Percentiles rank a stretch among this genome's conserved stretches.
Evolutionary conservation across 257 asterid species (phyloP).

Genomic region (Henckelia pumila): DNA sequence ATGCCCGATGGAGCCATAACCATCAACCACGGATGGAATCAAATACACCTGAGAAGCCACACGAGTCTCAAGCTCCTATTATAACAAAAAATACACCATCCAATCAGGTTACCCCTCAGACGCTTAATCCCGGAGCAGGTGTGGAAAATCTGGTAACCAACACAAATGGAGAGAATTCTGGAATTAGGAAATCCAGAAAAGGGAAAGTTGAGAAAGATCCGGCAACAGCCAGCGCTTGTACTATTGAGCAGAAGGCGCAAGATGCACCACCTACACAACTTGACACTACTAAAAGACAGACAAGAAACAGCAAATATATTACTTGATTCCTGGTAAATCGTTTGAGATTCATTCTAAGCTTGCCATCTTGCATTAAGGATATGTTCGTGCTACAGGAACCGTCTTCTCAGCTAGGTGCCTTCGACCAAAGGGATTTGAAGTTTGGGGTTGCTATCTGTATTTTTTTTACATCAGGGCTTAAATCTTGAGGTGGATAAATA

Average conservation of each 20-base stretch:
- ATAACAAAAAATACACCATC: constrained; percentile 13
- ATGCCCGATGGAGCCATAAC: constrained; percentile 79
- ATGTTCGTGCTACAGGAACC: not conserved
- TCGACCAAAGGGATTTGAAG: not conserved
- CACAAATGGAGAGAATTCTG: not conserved
- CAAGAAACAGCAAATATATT: constrained; percentile 16
- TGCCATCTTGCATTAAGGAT: not conserved
- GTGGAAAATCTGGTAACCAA: no score
- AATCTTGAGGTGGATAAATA: not conserved
- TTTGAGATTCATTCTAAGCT: not conserved
- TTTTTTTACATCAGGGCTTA: not conserved
- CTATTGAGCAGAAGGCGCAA: constrained; percentile 17
- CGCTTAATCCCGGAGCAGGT: not conserved
- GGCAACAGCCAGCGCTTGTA: constrained; percentile 1
- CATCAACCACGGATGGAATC: constrained; percentile 50
- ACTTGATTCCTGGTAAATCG: constrained; percentile 17
- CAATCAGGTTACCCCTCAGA: constrained; percentile 19
- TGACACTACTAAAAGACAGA: not conserved
- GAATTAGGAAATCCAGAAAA: not conserved
- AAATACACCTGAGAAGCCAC: constrained; percentile 34
- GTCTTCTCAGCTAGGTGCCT: not conserved
- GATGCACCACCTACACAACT: not conserved
- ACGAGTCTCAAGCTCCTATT: constrained; percentile 32
- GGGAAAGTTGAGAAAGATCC: not conserved
- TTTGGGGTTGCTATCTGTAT: not conserved